Evolutionary conservation across 1,284 basidiomycete species (phyloP), one percentile per base, ranked within the genome.

Genomic region (Tilletiaria anomala): DNA sequence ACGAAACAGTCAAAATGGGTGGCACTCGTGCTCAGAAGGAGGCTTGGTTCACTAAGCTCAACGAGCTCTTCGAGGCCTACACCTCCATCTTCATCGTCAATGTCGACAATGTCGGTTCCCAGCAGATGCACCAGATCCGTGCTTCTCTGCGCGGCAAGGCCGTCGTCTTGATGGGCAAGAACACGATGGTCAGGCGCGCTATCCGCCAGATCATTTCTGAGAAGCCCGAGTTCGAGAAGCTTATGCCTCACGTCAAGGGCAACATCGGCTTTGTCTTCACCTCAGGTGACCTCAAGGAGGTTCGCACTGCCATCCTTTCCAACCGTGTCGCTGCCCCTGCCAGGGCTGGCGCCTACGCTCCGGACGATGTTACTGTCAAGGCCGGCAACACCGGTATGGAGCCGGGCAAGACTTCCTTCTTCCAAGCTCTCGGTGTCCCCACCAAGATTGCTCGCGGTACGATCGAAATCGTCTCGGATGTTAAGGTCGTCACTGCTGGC

Each of bases 251-350:
- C 75, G 76, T 99, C 74, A 83, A 76, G 71, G 89, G 88, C 59
- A 99, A 99, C 79, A 84, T 99, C 61, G 91, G 91, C 50, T 99
- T 97, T 76, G 91, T 99, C 70, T 99, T 97, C 78, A 94, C 93
- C 61, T 72, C 75, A 35, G 73, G 72, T 40, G 93, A 99, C 68
- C 79, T 97, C 67, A 91, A 94, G 76, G 89, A 96, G 43, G 67
- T 97, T 57, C 86, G 91, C 57, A 81, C 86, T 48, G 71, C 83
- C 68, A 93, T 97, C 71, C 70, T 85, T 58, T 77, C 84, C 69
- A 97, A 97, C 83, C 88, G 88, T 75, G 89, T 99, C 54, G 86
- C 86, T 51, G 91, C 91, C 38, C 91, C 91, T 46, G 91, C 91
- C 57, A 87, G 91, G 78, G 89, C 93, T 58, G 91, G 91, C 79